phyloP scores from a whole-genome alignment of 306 rosid species.

The Pueraria montana region DNA sequence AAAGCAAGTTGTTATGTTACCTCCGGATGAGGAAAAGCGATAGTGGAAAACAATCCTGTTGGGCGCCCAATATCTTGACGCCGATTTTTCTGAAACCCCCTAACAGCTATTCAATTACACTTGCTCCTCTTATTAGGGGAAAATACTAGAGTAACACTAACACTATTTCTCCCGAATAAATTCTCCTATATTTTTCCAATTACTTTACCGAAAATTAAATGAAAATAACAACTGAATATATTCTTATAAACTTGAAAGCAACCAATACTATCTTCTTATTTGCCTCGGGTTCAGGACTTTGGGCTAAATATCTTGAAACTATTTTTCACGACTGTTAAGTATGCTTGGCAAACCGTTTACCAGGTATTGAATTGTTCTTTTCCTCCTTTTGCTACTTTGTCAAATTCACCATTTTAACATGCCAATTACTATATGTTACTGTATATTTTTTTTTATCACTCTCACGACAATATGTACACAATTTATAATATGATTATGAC shows the following conservation, averaged over 20 bases:
- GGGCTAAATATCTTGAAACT: background rate
- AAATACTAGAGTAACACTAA: background rate
- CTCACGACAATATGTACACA: background rate
- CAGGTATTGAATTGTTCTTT: too few species aligned
- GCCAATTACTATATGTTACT: background rate
- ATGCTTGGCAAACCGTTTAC: background rate
- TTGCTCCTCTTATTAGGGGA: background rate
- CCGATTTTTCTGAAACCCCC: background rate
- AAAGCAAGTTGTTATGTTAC: background rate
- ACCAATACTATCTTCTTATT: background rate
- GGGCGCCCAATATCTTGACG: background rate
- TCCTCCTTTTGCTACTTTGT: background rate
- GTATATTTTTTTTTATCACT: background rate
- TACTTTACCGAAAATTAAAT: background rate
- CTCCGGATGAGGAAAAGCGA: background rate
- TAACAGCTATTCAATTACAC: background rate
- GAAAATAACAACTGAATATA: background rate
- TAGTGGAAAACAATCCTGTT: background rate
- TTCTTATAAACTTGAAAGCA: background rate
- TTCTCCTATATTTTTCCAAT: background rate
- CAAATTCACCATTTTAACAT: background rate
- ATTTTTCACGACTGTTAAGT: background rate
- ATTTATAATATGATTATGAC: background rate
- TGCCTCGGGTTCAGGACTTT: background rate
- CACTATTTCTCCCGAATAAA: background rate